Percentiles rank a stretch among this genome's conserved stretches.
Evolutionary conservation across 23 red algal genomes (phyloP).

Genomic region (Gracilaria gracilis): DNA sequence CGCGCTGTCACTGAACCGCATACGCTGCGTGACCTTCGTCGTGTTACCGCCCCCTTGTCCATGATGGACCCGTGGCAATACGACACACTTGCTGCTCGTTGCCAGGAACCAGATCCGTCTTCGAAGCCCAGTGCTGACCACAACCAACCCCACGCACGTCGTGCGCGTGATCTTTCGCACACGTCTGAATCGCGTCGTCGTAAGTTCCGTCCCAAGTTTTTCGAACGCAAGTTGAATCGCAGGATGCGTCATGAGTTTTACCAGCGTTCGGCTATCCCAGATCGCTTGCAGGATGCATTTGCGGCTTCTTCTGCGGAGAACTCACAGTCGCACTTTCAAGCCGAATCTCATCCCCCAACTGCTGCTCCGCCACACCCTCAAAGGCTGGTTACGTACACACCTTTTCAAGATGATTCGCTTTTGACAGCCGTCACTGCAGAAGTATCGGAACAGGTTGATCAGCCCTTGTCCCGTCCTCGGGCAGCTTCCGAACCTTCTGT

Average conservation of each 20-base stretch:
- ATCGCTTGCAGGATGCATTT: constrained; percentile 34
- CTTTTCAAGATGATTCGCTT: constrained; percentile 26
- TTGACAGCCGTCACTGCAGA: constrained; percentile 26
- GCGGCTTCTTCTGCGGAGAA: not conserved
- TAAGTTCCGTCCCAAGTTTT: constrained; percentile 23
- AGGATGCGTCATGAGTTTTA: constrained; percentile 3
- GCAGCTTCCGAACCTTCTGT: constrained; percentile 20
- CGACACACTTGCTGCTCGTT: not conserved
- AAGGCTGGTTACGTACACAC: constrained; percentile 6
- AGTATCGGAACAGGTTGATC: not conserved
- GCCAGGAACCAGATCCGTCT: not conserved
- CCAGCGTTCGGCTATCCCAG: constrained; percentile 5
- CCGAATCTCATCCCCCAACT: not conserved
- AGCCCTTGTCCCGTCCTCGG: not conserved
- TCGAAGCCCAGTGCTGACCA: not conserved
- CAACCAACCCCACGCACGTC: not conserved
- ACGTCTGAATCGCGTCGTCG: constrained; percentile 11
- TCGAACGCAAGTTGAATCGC: constrained; percentile 23
- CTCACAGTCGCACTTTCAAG: not conserved
- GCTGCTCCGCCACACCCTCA: not conserved
- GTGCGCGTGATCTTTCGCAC: not conserved
- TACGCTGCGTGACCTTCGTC: constrained; percentile 62
- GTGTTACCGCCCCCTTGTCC: constrained; percentile 46
- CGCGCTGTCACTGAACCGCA: constrained; percentile 53
- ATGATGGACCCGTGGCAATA: constrained; percentile 61